A percentile compares a stretch with the other conserved stretches of the same genome.
Conservation (phyloP, 805 yeast genomes). For the Isabelozyma heimii region DNA sequence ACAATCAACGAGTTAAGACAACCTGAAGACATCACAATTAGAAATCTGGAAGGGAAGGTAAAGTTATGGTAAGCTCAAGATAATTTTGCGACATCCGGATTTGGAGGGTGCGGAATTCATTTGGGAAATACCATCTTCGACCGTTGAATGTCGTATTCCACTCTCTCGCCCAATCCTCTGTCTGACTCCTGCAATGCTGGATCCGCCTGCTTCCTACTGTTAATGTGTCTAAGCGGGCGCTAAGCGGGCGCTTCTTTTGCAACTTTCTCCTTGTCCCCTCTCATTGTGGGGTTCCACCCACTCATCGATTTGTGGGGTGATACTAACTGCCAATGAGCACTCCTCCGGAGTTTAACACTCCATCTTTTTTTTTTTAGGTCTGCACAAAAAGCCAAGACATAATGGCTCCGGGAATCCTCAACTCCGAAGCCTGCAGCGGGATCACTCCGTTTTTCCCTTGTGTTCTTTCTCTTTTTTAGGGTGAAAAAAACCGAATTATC, state of each 20-base stretch:
- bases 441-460: no score
- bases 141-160: no score
- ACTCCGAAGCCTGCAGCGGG: not conserved
- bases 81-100: no score
- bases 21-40: no score
- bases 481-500: not conserved
- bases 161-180: no score
- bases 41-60: no score
- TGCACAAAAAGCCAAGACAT: not conserved
- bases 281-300: not conserved
- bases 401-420: not conserved
- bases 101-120: no score
- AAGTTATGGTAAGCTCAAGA: no score
- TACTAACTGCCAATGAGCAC: not conserved
- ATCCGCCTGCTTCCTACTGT: not conserved
- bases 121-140: no score
- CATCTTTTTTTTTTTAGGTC: not conserved
- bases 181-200: no score
- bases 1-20: no score
- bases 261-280: not conserved
- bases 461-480: not conserved
- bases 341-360: not conserved
- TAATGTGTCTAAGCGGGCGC: not conserved
- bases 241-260: not conserved
- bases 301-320: not conserved